Percentiles rank a stretch among this genome's conserved stretches.
phyloP scores from a whole-genome alignment of 331 rosid species.

The Quercus tomentella region DNA sequence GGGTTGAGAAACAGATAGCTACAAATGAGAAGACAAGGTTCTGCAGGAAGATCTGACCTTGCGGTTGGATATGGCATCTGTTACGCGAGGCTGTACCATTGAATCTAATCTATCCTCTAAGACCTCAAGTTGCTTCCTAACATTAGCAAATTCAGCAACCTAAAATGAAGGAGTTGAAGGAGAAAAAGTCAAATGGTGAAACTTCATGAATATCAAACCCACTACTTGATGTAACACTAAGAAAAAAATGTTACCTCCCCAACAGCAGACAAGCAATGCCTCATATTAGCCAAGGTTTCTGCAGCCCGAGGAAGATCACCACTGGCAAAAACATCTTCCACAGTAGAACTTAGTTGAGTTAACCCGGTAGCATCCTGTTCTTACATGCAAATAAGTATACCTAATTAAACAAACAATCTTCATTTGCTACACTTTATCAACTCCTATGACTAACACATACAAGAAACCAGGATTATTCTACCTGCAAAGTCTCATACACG shows the following conservation, averaged over 20 bases:
- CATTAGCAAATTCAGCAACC: conserved; percentile 98
- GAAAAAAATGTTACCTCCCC: conserved; percentile 59
- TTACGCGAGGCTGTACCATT: conserved; percentile 94
- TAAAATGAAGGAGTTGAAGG: conserved; percentile 13
- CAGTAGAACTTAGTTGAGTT: conserved; percentile 91
- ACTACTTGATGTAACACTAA: neutral
- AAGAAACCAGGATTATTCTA: conserved; percentile 22
- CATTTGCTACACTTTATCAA: neutral
- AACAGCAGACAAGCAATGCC: conserved; percentile 97
- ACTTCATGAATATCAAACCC: neutral
- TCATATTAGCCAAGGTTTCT: conserved; percentile 91
- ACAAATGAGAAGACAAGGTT: neutral
- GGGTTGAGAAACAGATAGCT: neutral
- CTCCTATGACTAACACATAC: neutral
- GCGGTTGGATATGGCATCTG: conserved; percentile 79
- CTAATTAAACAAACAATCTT: conserved; percentile 2
- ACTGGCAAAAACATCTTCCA: conserved; percentile 95
- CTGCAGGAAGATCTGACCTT: conserved; percentile 44
- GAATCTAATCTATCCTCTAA: conserved; percentile 90
- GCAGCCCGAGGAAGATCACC: conserved; percentile 98
- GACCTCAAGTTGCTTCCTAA: conserved; percentile 95
- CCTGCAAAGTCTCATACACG: conserved; percentile 86
- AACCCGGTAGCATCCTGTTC: conserved; percentile 95
- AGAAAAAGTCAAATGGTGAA: neutral
- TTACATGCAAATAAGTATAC: conserved; percentile 7